phyloP scores from a whole-genome alignment of 2,329 filamentous ascomycete species.

The Tolypocladium endophyticum region DNA sequence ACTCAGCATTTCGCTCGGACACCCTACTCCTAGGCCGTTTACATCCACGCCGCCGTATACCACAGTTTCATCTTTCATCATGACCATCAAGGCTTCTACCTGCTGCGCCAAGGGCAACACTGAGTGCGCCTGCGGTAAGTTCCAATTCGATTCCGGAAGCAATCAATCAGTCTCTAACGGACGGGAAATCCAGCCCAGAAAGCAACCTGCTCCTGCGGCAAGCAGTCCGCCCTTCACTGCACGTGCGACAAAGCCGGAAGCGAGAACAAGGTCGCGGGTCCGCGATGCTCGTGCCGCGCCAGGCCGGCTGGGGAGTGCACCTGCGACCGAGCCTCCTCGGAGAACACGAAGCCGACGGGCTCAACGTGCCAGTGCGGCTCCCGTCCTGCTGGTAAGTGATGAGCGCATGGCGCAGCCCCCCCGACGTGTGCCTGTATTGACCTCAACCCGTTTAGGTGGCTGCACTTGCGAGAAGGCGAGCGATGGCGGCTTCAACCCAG shows the following conservation, averaged over 20 bases:
- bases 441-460: slow-evolving; percentile 32
- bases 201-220: slow-evolving; percentile 78
- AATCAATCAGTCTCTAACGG: neutral
- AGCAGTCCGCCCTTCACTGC: slow-evolving; percentile 79
- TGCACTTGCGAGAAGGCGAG: slow-evolving; percentile 77
- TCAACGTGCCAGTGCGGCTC: slow-evolving; percentile 67
- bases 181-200: slow-evolving; percentile 37
- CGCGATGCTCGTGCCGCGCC: slow-evolving; percentile 75
- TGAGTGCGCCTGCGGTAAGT: slow-evolving; percentile 49
- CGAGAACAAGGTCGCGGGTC: slow-evolving; percentile 65
- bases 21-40: neutral
- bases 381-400: slow-evolving; percentile 53
- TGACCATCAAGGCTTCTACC: slow-evolving; percentile 32
- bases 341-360: slow-evolving; percentile 55
- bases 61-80: slow-evolving; percentile 11
- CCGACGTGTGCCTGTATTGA: slow-evolving; percentile 1
- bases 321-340: slow-evolving; percentile 59
- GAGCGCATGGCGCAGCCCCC: neutral
- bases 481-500: slow-evolving; percentile 48
- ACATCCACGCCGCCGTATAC: neutral
- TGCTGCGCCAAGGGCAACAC: slow-evolving; percentile 45
- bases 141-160: neutral
- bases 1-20: neutral
- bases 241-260: slow-evolving; percentile 64
- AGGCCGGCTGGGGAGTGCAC: slow-evolving; percentile 73